A percentile compares a stretch with the other conserved stretches of the same genome.
Evolutionary conservation across 306 rosid species (phyloP).

Genomic region (Cucurbita moschata): DNA sequence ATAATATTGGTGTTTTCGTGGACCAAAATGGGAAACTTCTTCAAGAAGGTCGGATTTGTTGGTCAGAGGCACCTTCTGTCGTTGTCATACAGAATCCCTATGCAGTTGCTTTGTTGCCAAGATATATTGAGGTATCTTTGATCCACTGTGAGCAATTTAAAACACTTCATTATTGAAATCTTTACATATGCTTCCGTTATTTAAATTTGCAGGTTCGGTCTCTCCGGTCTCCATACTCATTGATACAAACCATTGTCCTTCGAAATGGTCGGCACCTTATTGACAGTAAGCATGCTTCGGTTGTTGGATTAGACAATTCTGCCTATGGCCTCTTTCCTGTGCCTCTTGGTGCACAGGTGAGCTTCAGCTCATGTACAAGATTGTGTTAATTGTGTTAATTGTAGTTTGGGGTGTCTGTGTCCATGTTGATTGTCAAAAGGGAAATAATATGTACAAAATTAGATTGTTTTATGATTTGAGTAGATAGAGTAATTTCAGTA

Average conservation of each 20-base stretch:
- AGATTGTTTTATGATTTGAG: not conserved
- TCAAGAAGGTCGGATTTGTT: constrained; percentile 85
- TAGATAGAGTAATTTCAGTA: not conserved
- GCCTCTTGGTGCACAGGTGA: constrained; percentile 98
- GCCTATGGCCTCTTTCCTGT: constrained; percentile 86
- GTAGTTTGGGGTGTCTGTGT: not conserved
- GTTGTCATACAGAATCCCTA: constrained; percentile 78
- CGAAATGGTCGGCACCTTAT: constrained; percentile 64
- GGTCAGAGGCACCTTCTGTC: constrained; percentile 90
- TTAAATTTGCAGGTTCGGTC: constrained; percentile 63
- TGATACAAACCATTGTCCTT: constrained; percentile 87
- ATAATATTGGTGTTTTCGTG: constrained; percentile 91
- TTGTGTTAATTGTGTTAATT: not conserved
- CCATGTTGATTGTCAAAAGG: not conserved
- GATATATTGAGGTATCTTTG: constrained; percentile 75
- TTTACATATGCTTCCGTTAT: constrained; percentile 6
- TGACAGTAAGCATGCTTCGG: constrained; percentile 39
- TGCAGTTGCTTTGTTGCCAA: constrained; percentile 66
- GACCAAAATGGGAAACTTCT: constrained; percentile 95
- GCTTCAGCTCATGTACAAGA: not conserved
- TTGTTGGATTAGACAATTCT: constrained; percentile 69
- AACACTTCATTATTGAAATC: not conserved
- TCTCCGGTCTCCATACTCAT: constrained; percentile 67
- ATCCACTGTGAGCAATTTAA: not conserved
- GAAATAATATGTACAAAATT: not conserved